Conservation (phyloP, 148 eudicot genomes). For the Rhododendron ovatum region DNA sequence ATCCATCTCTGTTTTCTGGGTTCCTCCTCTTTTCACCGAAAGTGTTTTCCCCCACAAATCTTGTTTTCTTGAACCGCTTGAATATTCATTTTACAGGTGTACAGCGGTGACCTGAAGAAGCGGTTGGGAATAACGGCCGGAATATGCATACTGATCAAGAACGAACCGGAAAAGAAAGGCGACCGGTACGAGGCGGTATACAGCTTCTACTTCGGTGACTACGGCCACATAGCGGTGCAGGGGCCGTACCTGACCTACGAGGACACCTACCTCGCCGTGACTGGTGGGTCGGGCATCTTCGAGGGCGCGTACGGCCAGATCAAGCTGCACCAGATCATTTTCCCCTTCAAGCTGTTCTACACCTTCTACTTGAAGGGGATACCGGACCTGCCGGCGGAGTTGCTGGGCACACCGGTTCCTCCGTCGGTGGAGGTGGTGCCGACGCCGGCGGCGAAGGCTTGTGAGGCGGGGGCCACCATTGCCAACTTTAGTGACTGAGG, state of each 20-base stretch:
- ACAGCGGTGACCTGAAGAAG: slow-evolving; percentile 60
- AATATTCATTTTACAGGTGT: background rate
- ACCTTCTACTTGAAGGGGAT: slow-evolving; percentile 74
- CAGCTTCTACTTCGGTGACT: slow-evolving; percentile 71
- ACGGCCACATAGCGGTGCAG: slow-evolving; percentile 55
- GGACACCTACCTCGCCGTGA: slow-evolving; percentile 63
- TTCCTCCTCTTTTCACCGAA: background rate
- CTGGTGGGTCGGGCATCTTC: slow-evolving; percentile 76
- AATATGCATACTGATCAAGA: slow-evolving; percentile 43
- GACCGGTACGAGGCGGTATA: slow-evolving; percentile 62
- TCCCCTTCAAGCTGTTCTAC: slow-evolving; percentile 79
- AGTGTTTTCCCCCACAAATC: background rate
- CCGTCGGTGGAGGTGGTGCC: slow-evolving; percentile 58
- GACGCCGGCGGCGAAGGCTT: slow-evolving; percentile 54
- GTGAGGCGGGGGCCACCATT: slow-evolving; percentile 43
- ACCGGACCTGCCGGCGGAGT: slow-evolving; percentile 50
- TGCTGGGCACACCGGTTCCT: slow-evolving; percentile 47
- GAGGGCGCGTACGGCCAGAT: slow-evolving; percentile 74
- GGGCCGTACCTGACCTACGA: slow-evolving; percentile 62
- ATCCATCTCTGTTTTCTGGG: background rate
- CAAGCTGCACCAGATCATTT: slow-evolving; percentile 63
- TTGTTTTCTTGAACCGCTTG: background rate
- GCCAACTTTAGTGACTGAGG: slow-evolving; percentile 39
- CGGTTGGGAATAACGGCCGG: slow-evolving; percentile 84
- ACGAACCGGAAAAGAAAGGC: slow-evolving; percentile 53